These are phyloP conservation scores for Geosmithia flava DNA, from an alignment of 2,329 filamentous ascomycete species.

Conservation along the genomic window DNA sequence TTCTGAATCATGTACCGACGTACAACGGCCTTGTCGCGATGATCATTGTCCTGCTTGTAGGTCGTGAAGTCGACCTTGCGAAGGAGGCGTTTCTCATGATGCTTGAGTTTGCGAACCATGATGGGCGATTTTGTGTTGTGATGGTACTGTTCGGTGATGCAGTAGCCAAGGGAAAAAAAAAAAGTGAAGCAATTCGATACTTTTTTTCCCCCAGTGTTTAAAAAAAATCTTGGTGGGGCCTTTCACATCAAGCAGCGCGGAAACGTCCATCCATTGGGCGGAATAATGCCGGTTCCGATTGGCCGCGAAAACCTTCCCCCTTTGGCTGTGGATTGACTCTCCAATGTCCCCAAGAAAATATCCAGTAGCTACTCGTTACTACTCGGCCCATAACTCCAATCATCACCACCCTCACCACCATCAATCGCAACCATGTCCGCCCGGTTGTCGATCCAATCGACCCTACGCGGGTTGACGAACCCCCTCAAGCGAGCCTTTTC, in stretches of 20 bases:
- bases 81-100: slow-evolving; percentile 93
- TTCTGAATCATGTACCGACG: slow-evolving; percentile 88
- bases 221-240: slow-evolving; percentile 1
- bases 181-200: not conserved
- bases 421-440: slow-evolving; percentile 22
- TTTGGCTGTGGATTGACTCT: too few relatives aligned
- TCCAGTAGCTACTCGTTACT: too few relatives aligned
- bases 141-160: not conserved
- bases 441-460: slow-evolving; percentile 16
- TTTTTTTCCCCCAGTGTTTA: too few relatives aligned
- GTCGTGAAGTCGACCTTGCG: slow-evolving; percentile 89
- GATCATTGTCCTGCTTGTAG: slow-evolving; percentile 78
- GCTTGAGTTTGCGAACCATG: slow-evolving; percentile 94
- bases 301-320: not conserved
- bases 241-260: not conserved
- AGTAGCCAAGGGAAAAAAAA: not conserved
- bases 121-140: slow-evolving; percentile 11
- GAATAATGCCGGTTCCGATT: not conserved
- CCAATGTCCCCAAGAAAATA: slow-evolving; percentile 3
- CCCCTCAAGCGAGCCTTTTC: slow-evolving; percentile 14
- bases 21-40: slow-evolving; percentile 69
- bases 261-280: not conserved
- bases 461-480: slow-evolving; percentile 8
- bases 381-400: slow-evolving; percentile 2
- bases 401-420: not conserved